Evolutionary conservation across 208 protist species (phyloP).

Genomic region (Herpetomonas muscarum): DNA sequence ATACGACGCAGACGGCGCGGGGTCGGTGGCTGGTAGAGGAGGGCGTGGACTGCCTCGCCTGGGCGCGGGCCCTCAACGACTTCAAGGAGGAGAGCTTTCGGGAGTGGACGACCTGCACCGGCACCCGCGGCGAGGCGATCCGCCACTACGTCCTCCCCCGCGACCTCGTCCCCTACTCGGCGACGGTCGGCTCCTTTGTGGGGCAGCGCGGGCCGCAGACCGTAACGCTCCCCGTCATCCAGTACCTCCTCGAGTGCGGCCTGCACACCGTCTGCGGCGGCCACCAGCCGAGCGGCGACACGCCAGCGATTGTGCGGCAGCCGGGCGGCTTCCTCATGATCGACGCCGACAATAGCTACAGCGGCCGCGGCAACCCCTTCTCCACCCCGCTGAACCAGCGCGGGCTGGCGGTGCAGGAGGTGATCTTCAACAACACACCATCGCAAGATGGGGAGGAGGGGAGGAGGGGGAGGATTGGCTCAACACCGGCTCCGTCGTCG

Average conservation of each 20-base stretch:
- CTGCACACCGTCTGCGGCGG: slow-evolving; percentile 68
- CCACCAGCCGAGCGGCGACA: slow-evolving; percentile 80
- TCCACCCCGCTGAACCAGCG: slow-evolving; percentile 33
- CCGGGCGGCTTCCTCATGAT: slow-evolving; percentile 62
- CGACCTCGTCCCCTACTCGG: slow-evolving; percentile 46
- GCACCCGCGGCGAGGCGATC: slow-evolving; percentile 34
- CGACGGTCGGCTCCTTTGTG: slow-evolving; percentile 53
- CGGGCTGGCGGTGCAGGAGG: slow-evolving; percentile 49
- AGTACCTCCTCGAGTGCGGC: slow-evolving; percentile 65
- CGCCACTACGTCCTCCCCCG: slow-evolving; percentile 61
- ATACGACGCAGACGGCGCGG: slow-evolving; percentile 1
- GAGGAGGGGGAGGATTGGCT: neutral
- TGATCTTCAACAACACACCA: slow-evolving; percentile 51
- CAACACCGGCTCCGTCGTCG: slow-evolving; percentile 8
- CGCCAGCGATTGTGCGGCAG: slow-evolving; percentile 63
- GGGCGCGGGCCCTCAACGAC: slow-evolving; percentile 45
- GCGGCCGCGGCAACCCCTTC: slow-evolving; percentile 30
- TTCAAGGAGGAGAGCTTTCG: slow-evolving; percentile 50
- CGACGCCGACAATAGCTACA: slow-evolving; percentile 84
- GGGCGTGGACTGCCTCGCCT: slow-evolving; percentile 35
- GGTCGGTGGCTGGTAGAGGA: slow-evolving; percentile 12
- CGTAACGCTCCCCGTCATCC: slow-evolving; percentile 40
- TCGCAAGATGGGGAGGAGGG: neutral
- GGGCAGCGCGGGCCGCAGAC: slow-evolving; percentile 40
- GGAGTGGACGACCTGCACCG: slow-evolving; percentile 28